phyloP scores from a whole-genome alignment of 1,284 basidiomycete genomes.

The Ustilago xerochloae region DNA sequence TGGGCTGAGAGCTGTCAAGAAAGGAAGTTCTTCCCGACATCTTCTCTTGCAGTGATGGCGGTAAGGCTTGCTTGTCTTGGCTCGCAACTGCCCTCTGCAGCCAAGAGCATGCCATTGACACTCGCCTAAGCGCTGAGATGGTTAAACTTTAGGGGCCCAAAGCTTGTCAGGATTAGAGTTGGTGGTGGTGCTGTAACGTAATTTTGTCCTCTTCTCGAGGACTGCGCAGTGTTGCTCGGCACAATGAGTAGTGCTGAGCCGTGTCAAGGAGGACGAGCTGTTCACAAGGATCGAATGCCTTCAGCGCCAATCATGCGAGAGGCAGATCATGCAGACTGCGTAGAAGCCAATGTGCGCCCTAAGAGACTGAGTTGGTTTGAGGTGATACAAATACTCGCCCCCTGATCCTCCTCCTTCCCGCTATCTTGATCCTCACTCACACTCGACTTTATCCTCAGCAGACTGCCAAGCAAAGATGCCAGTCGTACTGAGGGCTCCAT shows the following conservation, averaged over 20 bases:
- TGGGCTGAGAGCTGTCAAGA: slow-evolving; percentile 12
- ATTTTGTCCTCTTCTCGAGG: background rate
- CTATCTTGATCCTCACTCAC: background rate
- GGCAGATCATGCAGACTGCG: too few species aligned
- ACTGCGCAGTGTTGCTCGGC: too few species aligned
- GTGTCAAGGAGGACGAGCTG: too few species aligned
- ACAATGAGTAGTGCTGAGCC: too few species aligned
- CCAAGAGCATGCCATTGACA: too few species aligned
- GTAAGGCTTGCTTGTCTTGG: background rate
- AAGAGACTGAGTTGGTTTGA: too few species aligned
- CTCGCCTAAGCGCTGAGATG: background rate
- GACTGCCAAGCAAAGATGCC: slow-evolving; percentile 10
- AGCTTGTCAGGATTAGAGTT: background rate
- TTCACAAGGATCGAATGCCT: too few species aligned
- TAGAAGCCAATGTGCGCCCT: too few species aligned
- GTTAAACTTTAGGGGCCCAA: background rate
- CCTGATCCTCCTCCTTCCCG: background rate
- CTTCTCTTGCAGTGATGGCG: slow-evolving; percentile 12
- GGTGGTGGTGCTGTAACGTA: too few species aligned
- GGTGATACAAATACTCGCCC: background rate
- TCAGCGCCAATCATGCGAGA: too few species aligned
- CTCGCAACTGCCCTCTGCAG: too few species aligned
- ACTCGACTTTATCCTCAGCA: background rate
- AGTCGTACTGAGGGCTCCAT: slow-evolving; percentile 10
- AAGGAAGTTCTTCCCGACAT: background rate